phyloP scores from a whole-genome alignment of 108 stramenopile genomes.

The Nitzschia sp. region DNA sequence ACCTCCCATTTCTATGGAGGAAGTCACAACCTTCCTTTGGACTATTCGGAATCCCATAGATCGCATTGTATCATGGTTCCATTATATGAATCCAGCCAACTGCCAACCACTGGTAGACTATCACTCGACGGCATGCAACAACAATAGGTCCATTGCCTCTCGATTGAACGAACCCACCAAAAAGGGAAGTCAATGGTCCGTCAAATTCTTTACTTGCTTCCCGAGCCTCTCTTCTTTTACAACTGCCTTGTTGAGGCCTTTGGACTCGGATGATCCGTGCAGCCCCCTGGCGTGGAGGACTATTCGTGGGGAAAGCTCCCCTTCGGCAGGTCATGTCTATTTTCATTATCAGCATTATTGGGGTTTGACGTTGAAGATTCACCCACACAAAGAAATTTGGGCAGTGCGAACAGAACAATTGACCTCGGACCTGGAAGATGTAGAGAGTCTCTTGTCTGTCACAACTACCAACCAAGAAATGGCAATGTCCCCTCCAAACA shows the following conservation, averaged over 20 bases:
- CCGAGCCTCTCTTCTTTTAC: constrained; percentile 12
- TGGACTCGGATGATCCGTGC: neutral
- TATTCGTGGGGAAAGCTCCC: constrained; percentile 7
- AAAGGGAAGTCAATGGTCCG: constrained; percentile 14
- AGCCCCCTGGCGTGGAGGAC: constrained; percentile 19
- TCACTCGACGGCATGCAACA: constrained; percentile 27
- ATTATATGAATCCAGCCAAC: constrained; percentile 28
- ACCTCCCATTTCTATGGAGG: constrained; percentile 1
- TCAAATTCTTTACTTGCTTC: constrained; percentile 25
- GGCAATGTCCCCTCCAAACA: neutral
- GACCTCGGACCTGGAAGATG: constrained; percentile 25
- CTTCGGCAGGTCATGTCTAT: constrained; percentile 15
- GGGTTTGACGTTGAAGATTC: constrained; percentile 15
- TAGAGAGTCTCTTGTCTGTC: constrained; percentile 1
- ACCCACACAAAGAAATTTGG: constrained; percentile 34
- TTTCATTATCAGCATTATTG: constrained; percentile 27
- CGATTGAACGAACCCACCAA: neutral
- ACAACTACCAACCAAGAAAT: neutral
- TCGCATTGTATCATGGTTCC: constrained; percentile 25
- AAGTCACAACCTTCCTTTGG: constrained; percentile 20
- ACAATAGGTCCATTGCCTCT: constrained; percentile 7
- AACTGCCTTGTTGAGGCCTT: neutral
- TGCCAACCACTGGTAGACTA: constrained; percentile 13
- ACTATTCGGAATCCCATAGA: constrained; percentile 33
- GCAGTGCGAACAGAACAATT: constrained; percentile 43